These are phyloP conservation scores for Kokia cookei DNA, from an alignment of 441 rosid genomes.

Conservation along the genomic window DNA sequence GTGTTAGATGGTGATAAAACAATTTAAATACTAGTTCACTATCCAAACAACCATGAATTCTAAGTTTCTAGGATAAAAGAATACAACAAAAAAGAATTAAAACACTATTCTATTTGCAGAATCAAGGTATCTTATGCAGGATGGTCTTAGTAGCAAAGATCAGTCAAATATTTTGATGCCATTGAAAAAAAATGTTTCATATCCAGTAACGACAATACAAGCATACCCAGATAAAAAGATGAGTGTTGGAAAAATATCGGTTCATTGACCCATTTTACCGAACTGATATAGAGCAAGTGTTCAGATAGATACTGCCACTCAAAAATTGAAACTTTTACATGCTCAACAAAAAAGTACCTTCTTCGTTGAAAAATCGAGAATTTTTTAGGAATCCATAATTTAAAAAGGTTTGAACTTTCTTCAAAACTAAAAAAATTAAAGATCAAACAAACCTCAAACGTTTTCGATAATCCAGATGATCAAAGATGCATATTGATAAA, in stretches of 20 bases:
- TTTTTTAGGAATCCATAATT: not conserved
- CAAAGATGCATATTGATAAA: no score
- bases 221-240: not conserved
- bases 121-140: not conserved
- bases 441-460: no score
- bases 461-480: no score
- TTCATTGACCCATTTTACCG: not conserved
- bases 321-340: not conserved
- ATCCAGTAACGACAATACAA: not conserved
- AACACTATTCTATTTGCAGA: not conserved
- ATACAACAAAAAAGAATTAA: not conserved
- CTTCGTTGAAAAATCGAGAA: not conserved
- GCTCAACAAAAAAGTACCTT: not conserved
- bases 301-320: not conserved
- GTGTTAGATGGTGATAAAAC: not conserved
- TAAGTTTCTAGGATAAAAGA: not conserved
- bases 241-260: not conserved
- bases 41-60: not conserved
- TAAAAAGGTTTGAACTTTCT: not conserved
- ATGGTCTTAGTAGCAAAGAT: not conserved
- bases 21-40: not conserved
- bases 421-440: not conserved
- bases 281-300: not conserved
- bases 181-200: not conserved
- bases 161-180: not conserved